Percentiles rank a stretch among this genome's conserved stretches.
Conservation (phyloP, 2,329 filamentous ascomycete species). For the Cladosporium oxysporum region DNA sequence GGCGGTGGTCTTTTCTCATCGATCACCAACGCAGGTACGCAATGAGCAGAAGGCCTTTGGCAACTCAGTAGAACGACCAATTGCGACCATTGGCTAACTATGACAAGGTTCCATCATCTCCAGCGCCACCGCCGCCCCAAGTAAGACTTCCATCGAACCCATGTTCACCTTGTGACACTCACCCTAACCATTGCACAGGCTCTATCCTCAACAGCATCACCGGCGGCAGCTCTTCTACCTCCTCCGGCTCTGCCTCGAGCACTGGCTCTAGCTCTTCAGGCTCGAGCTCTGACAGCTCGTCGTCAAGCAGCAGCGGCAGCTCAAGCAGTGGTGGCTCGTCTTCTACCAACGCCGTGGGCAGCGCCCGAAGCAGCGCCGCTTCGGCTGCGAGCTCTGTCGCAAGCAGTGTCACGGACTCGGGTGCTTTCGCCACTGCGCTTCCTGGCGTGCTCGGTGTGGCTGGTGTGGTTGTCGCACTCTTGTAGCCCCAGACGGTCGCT, state of each 20-base stretch:
- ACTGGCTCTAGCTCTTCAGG: background rate
- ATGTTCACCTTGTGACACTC: background rate
- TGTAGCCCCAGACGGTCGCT: background rate
- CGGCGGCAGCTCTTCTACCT: slow-evolving; percentile 2
- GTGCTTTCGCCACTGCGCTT: slow-evolving; percentile 5
- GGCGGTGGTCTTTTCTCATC: slow-evolving; percentile 10
- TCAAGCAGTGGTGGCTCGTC: background rate
- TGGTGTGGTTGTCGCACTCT: background rate
- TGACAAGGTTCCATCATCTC: slow-evolving; percentile 10
- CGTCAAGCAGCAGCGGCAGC: background rate
- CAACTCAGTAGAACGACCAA: background rate
- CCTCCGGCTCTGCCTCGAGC: background rate
- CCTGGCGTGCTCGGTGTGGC: slow-evolving; percentile 8
- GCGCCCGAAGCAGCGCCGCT: background rate
- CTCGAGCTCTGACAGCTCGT: background rate
- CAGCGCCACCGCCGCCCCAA: slow-evolving; percentile 14
- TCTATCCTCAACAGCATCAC: slow-evolving; percentile 17
- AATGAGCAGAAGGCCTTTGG: background rate
- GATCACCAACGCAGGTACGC: slow-evolving; percentile 15
- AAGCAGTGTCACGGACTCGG: background rate
- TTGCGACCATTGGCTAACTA: background rate
- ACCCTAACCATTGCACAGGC: background rate
- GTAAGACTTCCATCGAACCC: background rate
- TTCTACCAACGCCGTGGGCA: background rate
- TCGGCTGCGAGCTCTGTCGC: slow-evolving; percentile 8